Conservation (phyloP, 2,329 filamentous ascomycete genomes). For the Aspergillus fumigatiaffinis region DNA sequence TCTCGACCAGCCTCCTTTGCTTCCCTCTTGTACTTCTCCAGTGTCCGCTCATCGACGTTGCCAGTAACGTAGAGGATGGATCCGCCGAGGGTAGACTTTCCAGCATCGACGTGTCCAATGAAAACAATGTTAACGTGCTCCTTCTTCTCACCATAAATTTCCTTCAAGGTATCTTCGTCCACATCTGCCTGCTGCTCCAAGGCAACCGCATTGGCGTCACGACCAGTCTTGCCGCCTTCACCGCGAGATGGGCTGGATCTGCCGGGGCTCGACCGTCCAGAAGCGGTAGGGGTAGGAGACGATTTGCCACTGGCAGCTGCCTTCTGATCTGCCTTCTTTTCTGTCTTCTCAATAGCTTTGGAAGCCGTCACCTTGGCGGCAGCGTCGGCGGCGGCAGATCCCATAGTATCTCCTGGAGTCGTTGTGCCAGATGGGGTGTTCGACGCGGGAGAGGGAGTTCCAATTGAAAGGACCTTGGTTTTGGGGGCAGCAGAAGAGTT, state of each 20-base stretch:
- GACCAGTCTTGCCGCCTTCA: conserved; percentile 54
- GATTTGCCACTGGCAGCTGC: conserved; percentile 63
- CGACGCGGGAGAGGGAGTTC: conserved; percentile 42
- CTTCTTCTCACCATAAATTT: conserved; percentile 82
- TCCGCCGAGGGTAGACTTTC: conserved; percentile 93
- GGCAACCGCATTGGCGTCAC: conserved; percentile 76
- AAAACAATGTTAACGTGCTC: conserved; percentile 92
- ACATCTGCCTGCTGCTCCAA: conserved; percentile 77
- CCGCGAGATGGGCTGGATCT: conserved; percentile 70
- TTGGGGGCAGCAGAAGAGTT: conserved; percentile 47
- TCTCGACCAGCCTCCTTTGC: conserved; percentile 95
- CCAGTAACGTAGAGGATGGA: conserved; percentile 89
- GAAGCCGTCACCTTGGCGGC: conserved; percentile 76
- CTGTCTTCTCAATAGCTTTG: conserved; percentile 90
- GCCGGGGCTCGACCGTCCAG: conserved; percentile 74
- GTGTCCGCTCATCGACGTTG: conserved; percentile 98
- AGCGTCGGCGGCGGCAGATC: conserved; percentile 56
- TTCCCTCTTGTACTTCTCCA: conserved; percentile 97
- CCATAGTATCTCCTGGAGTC: conserved; percentile 46
- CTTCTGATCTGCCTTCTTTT: conserved; percentile 55
- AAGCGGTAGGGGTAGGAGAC: conserved; percentile 65
- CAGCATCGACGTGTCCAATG: conserved; percentile 96
- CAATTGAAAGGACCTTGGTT: conserved; percentile 75
- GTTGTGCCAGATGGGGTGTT: conserved; percentile 46
- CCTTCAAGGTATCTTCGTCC: conserved; percentile 80